Conservation (phyloP, 371 early-diverging fungal genomes). For the Actinomortierella wolfii region DNA sequence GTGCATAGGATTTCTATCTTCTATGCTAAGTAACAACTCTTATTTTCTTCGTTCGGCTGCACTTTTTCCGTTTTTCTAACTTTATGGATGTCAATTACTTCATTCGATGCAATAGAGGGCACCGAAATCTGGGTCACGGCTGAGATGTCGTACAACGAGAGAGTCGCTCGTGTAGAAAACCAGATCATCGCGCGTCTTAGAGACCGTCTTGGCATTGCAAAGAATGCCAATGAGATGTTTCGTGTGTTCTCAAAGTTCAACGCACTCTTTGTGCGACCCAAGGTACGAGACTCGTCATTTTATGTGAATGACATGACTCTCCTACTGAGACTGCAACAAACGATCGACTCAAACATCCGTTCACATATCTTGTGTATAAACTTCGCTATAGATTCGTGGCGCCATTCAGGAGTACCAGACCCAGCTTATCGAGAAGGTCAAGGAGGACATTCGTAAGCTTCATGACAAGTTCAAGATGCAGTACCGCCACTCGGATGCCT, state of each 20-base stretch:
- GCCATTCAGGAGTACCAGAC: conserved; percentile 99
- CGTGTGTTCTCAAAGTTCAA: conserved; percentile 98
- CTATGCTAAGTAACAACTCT: background rate
- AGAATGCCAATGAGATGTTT: conserved; percentile 99
- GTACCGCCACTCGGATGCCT: conserved; percentile 90
- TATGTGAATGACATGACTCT: conserved; percentile 1
- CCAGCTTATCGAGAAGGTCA: conserved; percentile 95
- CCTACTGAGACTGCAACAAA: background rate
- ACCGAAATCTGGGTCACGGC: conserved; percentile 93
- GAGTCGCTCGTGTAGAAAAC: conserved; percentile 94
- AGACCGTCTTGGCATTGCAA: conserved; percentile 92
- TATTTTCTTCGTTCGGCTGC: background rate
- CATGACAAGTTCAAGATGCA: conserved; percentile 96
- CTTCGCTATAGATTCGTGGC: conserved; percentile 83
- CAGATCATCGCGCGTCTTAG: conserved; percentile 95
- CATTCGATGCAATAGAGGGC: conserved; percentile 67
- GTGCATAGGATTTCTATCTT: background rate
- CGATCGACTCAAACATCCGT: background rate
- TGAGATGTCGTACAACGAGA: conserved; percentile 93
- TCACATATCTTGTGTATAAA: background rate
- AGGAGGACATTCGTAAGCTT: conserved; percentile 93
- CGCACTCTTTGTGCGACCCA: conserved; percentile 97
- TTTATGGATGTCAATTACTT: background rate
- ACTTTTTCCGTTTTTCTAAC: conserved; percentile 5
- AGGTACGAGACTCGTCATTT: conserved; percentile 50